Percentiles rank a stretch among this genome's conserved stretches.
phyloP scores from a whole-genome alignment of 257 asterid species.

The Capsicum rhomboideum region DNA sequence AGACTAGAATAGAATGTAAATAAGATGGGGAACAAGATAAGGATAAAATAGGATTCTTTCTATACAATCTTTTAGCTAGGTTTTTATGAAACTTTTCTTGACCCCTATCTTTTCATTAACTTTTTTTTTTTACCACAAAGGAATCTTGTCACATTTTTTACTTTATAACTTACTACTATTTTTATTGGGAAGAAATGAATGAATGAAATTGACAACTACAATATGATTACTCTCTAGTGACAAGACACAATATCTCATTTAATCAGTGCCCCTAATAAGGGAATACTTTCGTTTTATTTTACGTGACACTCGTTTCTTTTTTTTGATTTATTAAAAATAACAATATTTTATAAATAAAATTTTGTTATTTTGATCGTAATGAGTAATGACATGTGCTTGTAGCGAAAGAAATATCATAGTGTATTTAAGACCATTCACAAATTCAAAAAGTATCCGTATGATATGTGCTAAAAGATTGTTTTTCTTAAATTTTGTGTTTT shows the following conservation, averaged over 20 bases:
- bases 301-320: neutral
- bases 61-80: neutral
- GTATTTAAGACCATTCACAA: neutral
- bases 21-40: constrained; percentile 28
- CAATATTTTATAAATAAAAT: too few relatives aligned
- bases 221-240: neutral
- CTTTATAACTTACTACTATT: neutral
- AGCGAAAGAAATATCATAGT: neutral
- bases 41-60: neutral
- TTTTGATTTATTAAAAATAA: too few relatives aligned
- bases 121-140: neutral
- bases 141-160: neutral
- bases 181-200: neutral
- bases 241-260: neutral
- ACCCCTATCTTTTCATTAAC: neutral
- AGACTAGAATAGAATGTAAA: constrained; percentile 27
- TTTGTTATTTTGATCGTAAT: too few relatives aligned
- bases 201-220: neutral
- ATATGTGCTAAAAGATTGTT: neutral
- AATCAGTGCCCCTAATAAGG: neutral
- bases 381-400: neutral
- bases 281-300: neutral
- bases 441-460: neutral
- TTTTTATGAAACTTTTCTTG: neutral
- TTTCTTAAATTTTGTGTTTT: neutral